Base-by-base conservation (phyloP, 164 flowering plant species). In the Echeveria elegans region DNA sequence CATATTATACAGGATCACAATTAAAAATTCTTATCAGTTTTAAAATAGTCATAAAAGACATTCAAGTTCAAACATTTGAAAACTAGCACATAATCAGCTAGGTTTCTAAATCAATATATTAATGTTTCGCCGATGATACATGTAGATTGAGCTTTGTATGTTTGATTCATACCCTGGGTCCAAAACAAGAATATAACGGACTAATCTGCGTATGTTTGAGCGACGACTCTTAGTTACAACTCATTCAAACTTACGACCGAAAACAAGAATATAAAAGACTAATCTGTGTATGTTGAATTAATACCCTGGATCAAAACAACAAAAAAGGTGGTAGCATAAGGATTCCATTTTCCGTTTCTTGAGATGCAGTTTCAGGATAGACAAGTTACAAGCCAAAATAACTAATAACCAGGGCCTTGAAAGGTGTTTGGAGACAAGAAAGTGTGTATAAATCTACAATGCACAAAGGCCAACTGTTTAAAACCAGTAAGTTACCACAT, bases 401-500 rank as follows among this genome's bases (percentile, higher is more conserved):
- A 45, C 50, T 45, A 45, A 45, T 15, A n/a, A 45, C 50, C 50
- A 45, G n/a, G n/a, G n/a, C n/a, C n/a, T n/a, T n/a, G n/a, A n/a
- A n/a, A n/a, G n/a, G n/a, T n/a, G n/a, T n/a, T n/a, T n/a, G n/a
- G n/a, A n/a, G n/a, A 47, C 28, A 52, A 23, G 26, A 24, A 53
- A 53, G 24, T 26, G 1, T 23, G 15, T 8, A 26, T 10, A 21
- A 29, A 24, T 10, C 59, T 24, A 53, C 30, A 53, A 21, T 23
- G 59, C n/a, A n/a, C 26, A 4, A 53, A 53, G 1, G 59, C 14
- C 30, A 53, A 53, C 24, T 10, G 19, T 21, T 30, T 7, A 34
- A 53, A 12, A 6, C 19, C 63, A 64, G 66, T 65, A 41, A 66
- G 36, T 60, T 83, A 85, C 92, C 88, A 87, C 92, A 75, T 85